Conservation (phyloP, 495 filamentous ascomycete species). For the Friedmanniomyces simplex region DNA sequence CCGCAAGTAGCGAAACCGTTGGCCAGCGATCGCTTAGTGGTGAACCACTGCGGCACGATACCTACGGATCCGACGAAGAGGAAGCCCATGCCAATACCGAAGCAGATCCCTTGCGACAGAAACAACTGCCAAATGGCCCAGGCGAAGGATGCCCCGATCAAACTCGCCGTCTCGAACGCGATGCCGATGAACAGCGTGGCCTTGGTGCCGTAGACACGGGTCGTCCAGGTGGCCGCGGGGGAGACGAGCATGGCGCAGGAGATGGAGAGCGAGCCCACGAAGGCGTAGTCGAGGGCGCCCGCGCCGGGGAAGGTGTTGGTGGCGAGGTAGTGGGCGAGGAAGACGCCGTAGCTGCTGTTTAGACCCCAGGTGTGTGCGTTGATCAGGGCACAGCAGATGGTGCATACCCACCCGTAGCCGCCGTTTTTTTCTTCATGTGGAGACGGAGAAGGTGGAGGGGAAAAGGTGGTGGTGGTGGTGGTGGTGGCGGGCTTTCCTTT, state of each 20-base stretch:
- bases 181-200: conserved; percentile 36
- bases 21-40: conserved; percentile 54
- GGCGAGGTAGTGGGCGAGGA: conserved; percentile 42
- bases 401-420: conserved; percentile 42
- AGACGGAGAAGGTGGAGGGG: conserved; percentile 28
- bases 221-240: conserved; percentile 36
- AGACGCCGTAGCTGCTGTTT: conserved; percentile 38
- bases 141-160: conserved; percentile 41
- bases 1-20: conserved; percentile 64
- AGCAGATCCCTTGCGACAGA: conserved; percentile 65
- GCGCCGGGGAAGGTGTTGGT: conserved; percentile 37
- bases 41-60: conserved; percentile 74
- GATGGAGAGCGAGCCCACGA: conserved; percentile 44
- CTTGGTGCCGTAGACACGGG: conserved; percentile 32
- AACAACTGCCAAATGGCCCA: conserved; percentile 44
- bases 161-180: conserved; percentile 31
- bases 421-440: too few species aligned
- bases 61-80: conserved; percentile 61
- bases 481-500: background rate
- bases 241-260: conserved; percentile 39
- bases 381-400: conserved; percentile 28
- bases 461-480: background rate
- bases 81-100: conserved; percentile 61
- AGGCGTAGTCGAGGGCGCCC: conserved; percentile 39
- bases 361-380: conserved; percentile 40